A percentile compares a stretch with the other conserved stretches of the same genome.
These are phyloP conservation scores for Mayamaea pseudoterrestris DNA, from an alignment of 108 stramenopile genomes.

Conservation along the genomic window DNA sequence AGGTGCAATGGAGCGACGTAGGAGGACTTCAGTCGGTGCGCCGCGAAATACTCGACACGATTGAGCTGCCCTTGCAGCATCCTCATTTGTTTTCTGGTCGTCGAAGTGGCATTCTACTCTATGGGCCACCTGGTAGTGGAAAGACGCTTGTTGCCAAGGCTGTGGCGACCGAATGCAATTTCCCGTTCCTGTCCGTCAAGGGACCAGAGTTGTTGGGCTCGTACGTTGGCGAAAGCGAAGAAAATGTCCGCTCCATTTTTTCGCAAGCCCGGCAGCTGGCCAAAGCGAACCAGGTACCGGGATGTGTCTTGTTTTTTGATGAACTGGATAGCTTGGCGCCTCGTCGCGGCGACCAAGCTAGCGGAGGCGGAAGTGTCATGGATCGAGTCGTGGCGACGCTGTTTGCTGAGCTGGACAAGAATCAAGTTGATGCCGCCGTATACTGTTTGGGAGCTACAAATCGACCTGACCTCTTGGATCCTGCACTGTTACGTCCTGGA, in stretches of 20 bases:
- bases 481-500: constrained; percentile 90
- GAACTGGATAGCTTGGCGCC: constrained; percentile 97
- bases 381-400: constrained; percentile 90
- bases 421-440: constrained; percentile 22
- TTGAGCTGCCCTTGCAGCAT: constrained; percentile 95
- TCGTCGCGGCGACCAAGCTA: constrained; percentile 58
- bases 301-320: constrained; percentile 85
- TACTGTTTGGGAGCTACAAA: constrained; percentile 98
- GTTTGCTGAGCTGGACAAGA: constrained; percentile 75
- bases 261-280: constrained; percentile 59
- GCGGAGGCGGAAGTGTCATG: constrained; percentile 87
- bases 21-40: constrained; percentile 91
- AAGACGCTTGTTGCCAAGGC: constrained; percentile 99
- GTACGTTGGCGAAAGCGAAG: constrained; percentile 97
- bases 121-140: constrained; percentile 75
- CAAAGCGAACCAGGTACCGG: constrained; percentile 14
- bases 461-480: constrained; percentile 94
- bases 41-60: constrained; percentile 93
- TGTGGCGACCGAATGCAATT: constrained; percentile 93
- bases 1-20: constrained; percentile 88
- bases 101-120: constrained; percentile 85
- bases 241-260: constrained; percentile 84
- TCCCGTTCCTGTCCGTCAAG: constrained; percentile 92
- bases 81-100: constrained; percentile 82
- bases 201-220: constrained; percentile 90